A percentile compares a stretch with the other conserved stretches of the same genome.
Conservation (phyloP, 108 stramenopile species). For the Cyclotella choctawhatcheeana region DNA sequence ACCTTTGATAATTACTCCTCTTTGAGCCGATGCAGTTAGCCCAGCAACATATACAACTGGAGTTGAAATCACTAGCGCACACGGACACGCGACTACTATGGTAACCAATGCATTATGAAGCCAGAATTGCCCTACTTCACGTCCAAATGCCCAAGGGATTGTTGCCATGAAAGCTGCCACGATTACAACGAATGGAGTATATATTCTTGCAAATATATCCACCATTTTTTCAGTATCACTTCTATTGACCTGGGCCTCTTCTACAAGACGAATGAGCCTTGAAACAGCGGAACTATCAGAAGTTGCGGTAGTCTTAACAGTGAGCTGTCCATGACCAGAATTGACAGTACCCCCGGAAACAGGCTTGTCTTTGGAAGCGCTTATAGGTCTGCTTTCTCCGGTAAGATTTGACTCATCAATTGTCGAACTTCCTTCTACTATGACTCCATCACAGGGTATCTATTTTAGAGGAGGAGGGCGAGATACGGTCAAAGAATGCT, state of each 20-base stretch:
- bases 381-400: constrained; percentile 86
- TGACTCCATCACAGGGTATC: constrained; percentile 92
- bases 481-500: too few species aligned
- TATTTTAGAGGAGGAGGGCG: too few species aligned
- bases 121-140: constrained; percentile 66
- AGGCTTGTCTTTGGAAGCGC: constrained; percentile 53
- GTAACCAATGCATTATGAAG: constrained; percentile 70
- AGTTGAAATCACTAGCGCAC: constrained; percentile 88
- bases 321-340: constrained; percentile 60
- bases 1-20: constrained; percentile 85
- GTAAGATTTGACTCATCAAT: constrained; percentile 76
- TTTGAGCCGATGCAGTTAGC: constrained; percentile 81
- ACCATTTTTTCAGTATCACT: constrained; percentile 83
- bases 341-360: constrained; percentile 88
- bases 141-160: constrained; percentile 74
- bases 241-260: constrained; percentile 82
- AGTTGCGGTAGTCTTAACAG: constrained; percentile 70
- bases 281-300: constrained; percentile 79
- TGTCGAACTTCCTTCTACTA: constrained; percentile 71
- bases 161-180: constrained; percentile 72
- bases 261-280: constrained; percentile 78
- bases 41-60: constrained; percentile 89
- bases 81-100: constrained; percentile 83
- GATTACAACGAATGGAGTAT: constrained; percentile 78
- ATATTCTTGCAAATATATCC: constrained; percentile 74